A percentile compares a stretch with the other conserved stretches of the same genome.
These are phyloP conservation scores for Theobroma cacao DNA, from an alignment of 345 rosid genomes.

Conservation along the genomic window DNA sequence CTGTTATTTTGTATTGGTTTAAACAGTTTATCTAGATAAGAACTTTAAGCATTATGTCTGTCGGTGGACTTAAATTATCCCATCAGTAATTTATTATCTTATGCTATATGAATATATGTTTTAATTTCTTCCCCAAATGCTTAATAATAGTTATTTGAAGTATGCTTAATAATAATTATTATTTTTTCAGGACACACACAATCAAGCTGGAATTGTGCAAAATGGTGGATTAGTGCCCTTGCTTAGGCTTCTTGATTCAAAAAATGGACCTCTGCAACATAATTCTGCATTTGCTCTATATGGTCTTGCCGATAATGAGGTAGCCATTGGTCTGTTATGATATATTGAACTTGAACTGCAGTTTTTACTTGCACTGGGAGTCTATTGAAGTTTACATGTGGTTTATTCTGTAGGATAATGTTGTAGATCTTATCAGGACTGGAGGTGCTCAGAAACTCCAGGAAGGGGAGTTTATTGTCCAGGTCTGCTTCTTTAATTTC, in stretches of 20 bases:
- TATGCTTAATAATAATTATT: background rate
- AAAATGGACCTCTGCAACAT: slow-evolving; percentile 61
- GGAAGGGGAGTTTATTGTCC: slow-evolving; percentile 51
- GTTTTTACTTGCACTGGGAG: background rate
- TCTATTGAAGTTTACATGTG: background rate
- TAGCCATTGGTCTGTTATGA: slow-evolving; percentile 17
- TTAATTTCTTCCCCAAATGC: background rate
- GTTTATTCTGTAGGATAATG: slow-evolving; percentile 48
- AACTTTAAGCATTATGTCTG: background rate
- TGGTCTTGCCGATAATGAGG: slow-evolving; percentile 83
- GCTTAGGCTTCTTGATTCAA: slow-evolving; percentile 57
- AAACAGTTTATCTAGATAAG: slow-evolving; percentile 1
- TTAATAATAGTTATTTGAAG: background rate
- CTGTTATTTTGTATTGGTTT: background rate
- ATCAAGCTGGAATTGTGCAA: slow-evolving; percentile 82
- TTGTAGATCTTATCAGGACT: slow-evolving; percentile 54
- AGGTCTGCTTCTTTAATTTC: slow-evolving; percentile 41
- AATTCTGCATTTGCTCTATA: slow-evolving; percentile 75
- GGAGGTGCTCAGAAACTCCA: slow-evolving; percentile 67
- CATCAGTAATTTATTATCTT: background rate
- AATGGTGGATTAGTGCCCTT: slow-evolving; percentile 58
- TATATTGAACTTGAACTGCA: background rate
- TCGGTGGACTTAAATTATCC: background rate
- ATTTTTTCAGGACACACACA: slow-evolving; percentile 57
- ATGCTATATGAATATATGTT: too few relatives aligned